Evolutionary conservation across 352 stramenopile species (phyloP).

Genomic region (Globisporangium cylindrosporum): DNA sequence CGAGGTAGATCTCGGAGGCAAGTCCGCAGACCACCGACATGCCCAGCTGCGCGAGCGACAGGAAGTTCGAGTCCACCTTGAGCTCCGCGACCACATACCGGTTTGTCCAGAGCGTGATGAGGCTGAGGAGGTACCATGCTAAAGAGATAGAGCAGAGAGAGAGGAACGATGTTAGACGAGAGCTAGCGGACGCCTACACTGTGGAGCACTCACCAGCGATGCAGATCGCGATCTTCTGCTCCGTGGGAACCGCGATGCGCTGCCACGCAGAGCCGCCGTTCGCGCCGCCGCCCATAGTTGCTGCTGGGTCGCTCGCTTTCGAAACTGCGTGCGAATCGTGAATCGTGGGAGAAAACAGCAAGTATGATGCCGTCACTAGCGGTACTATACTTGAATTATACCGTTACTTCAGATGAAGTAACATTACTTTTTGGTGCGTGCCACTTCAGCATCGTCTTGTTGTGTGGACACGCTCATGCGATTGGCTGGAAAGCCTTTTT

Average conservation of each 20-base stretch:
- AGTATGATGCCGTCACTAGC: too few relatives aligned
- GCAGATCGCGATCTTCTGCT: constrained; percentile 62
- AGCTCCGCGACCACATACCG: constrained; percentile 77
- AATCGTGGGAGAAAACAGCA: background rate
- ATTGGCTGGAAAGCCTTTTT: background rate
- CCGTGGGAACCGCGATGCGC: constrained; percentile 21
- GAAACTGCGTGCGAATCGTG: background rate
- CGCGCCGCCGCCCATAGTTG: constrained; percentile 7
- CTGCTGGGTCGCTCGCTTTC: background rate
- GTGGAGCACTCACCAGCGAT: constrained; percentile 27
- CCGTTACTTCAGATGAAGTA: background rate
- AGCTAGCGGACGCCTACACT: background rate
- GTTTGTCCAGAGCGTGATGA: constrained; percentile 83
- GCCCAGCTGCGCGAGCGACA: constrained; percentile 72
- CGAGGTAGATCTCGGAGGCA: constrained; percentile 64
- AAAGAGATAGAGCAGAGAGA: constrained; percentile 3
- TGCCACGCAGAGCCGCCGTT: background rate
- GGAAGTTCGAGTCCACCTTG: constrained; percentile 69
- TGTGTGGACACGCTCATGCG: background rate
- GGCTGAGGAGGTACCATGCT: constrained; percentile 82
- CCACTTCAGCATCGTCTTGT: background rate
- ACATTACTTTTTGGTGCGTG: background rate
- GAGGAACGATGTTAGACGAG: background rate
- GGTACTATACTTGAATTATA: too few relatives aligned
- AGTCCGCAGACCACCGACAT: constrained; percentile 79